Percentiles rank a stretch among this genome's conserved stretches.
phyloP scores from a whole-genome alignment of 768 basidiomycete genomes.

The Pleurotus platypus region DNA sequence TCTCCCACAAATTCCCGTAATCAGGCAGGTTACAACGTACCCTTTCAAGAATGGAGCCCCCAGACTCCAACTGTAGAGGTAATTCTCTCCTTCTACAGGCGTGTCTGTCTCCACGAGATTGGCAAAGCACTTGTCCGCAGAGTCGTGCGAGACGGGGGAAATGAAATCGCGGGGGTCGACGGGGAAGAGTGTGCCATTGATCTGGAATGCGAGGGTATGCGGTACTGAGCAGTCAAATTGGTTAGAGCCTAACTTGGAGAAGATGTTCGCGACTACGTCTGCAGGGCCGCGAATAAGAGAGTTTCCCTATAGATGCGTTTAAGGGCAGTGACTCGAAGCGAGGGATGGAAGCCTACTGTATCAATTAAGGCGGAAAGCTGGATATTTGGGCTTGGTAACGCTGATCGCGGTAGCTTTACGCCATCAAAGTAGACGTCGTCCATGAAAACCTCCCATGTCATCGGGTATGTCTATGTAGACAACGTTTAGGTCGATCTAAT shows the following conservation, averaged over 20 bases:
- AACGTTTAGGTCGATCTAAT: no score
- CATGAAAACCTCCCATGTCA: conserved; percentile 70
- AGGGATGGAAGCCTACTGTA: conserved; percentile 43
- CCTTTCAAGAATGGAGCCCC: conserved; percentile 76
- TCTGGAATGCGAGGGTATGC: conserved; percentile 64
- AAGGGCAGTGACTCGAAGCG: neutral
- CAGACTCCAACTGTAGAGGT: conserved; percentile 74
- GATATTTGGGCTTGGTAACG: conserved; percentile 42
- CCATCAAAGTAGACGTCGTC: conserved; percentile 76
- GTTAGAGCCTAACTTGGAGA: conserved; percentile 29
- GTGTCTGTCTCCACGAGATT: conserved; percentile 64
- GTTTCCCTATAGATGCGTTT: conserved; percentile 50
- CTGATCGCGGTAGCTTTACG: conserved; percentile 52
- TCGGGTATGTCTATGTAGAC: conserved; percentile 44
- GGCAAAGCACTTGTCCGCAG: conserved; percentile 41
- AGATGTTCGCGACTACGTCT: conserved; percentile 57
- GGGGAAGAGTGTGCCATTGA: conserved; percentile 66
- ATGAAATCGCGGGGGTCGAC: conserved; percentile 76
- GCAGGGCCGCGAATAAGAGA: conserved; percentile 73
- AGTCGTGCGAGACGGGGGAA: conserved; percentile 32
- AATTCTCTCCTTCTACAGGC: conserved; percentile 48
- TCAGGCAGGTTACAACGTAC: conserved; percentile 28
- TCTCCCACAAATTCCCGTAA: neutral
- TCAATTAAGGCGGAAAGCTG: conserved; percentile 65
- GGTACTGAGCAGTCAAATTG: conserved; percentile 55